Base-by-base conservation (phyloP, 2,329 filamentous ascomycete species). In the Monosporascus sp. region DNA sequence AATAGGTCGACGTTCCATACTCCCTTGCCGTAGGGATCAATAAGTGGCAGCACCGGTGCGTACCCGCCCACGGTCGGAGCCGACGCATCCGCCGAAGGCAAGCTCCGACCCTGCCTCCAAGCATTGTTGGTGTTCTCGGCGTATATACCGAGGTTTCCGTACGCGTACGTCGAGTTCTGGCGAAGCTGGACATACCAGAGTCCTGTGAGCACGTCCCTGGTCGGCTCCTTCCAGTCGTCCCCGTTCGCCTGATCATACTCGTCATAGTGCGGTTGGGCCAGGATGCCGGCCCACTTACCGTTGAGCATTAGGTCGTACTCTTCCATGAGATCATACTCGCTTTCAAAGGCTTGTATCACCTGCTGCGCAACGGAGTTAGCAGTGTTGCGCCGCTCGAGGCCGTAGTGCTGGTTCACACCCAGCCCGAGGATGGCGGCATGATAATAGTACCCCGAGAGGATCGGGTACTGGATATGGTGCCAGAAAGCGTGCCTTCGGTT, bases 391-490 rank as follows among this genome's bases (percentile, higher is more conserved):
- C 81, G 74, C 66, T 85, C 81, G 1, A 69, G 64, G 0, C 77
- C 80, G 52, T 81, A 82, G 5, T 81, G 68, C 25, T 77, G 74
- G 56, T 86, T 84, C 65, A 71, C 1, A 70, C 76, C 17, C 70
- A 68, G 1, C 68, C 73, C 14, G 78, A 72, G 50, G 73, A 74
- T 31, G 78, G 74, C 41, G 76, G 72, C 18, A 76, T 74, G 53
- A 37, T 79, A 78, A 37, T 79, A 78, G n/a, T 76, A 73, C 2
- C 76, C 81, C 3, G 82, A 81, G 37, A 79, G 76, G 47, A 81
- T 75, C 0, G 83, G 82, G 51, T 87, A 81, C 6, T 84, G 72
- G 8, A 87, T 73, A 53, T 83, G 76, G 58, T 87, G 75, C 63
- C 83, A 87, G 58, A 82, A 81, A 0, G 81, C 75, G 1, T 81